A percentile compares a stretch with the other conserved stretches of the same genome.
Conservation (phyloP, 179 eudicot genomes). For the Drosera spatulata region DNA sequence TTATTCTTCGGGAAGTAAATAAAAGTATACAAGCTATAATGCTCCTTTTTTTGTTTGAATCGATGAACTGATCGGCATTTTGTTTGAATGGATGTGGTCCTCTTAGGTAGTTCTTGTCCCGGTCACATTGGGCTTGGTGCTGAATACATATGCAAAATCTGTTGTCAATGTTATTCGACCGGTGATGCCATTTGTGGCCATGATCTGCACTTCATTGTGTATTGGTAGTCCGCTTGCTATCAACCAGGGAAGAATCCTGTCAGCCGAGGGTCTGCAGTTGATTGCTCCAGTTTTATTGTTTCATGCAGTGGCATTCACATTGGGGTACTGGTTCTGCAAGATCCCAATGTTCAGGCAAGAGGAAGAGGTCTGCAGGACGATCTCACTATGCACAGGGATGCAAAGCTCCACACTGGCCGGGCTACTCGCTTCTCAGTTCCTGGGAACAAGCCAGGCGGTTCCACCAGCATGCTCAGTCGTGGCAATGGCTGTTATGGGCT, state of each 20-base stretch:
- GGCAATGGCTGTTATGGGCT: slow-evolving; percentile 97
- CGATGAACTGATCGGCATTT: slow-evolving; percentile 15
- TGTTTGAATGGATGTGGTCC: slow-evolving; percentile 10
- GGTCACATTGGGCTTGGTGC: slow-evolving; percentile 56
- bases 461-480: slow-evolving; percentile 97
- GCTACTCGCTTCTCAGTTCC: slow-evolving; percentile 91
- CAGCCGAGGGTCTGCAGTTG: slow-evolving; percentile 70
- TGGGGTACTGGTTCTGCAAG: slow-evolving; percentile 90
- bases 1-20: neutral
- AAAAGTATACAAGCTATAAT: too few species aligned
- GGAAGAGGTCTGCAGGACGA: slow-evolving; percentile 81
- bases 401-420: slow-evolving; percentile 98
- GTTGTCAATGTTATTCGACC: slow-evolving; percentile 69
- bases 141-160: slow-evolving; percentile 85
- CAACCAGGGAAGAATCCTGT: slow-evolving; percentile 62
- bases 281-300: slow-evolving; percentile 68
- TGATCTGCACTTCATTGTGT: slow-evolving; percentile 89
- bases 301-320: slow-evolving; percentile 57
- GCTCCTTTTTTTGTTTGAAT: neutral
- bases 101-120: slow-evolving; percentile 90
- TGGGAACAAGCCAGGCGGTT: slow-evolving; percentile 85
- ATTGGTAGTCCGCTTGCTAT: slow-evolving; percentile 97
- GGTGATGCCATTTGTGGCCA: slow-evolving; percentile 89
- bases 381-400: slow-evolving; percentile 94
- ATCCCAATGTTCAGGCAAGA: slow-evolving; percentile 59